Evolutionary conservation across 2,329 filamentous ascomycete genomes (phyloP).

Genomic region (Cercospora nicotianae): DNA sequence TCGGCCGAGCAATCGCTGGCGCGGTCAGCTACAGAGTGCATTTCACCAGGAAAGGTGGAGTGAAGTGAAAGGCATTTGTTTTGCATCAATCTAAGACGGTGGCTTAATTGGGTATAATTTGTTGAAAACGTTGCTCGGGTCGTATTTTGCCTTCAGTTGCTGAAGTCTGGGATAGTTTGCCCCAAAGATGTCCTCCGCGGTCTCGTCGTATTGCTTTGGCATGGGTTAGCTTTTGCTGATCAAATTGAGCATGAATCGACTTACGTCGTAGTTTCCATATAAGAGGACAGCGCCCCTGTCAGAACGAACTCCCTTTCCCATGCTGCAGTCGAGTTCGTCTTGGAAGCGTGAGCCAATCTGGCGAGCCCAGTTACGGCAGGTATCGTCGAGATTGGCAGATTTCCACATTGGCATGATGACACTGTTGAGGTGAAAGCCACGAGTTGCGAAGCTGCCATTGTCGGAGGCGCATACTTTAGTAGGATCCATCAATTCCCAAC

Average conservation of each 20-base stretch:
- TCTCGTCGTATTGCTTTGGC: neutral
- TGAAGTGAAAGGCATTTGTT: neutral
- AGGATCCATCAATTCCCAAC: neutral
- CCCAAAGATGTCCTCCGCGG: neutral
- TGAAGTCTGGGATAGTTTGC: neutral
- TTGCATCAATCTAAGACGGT: neutral
- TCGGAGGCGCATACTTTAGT: neutral
- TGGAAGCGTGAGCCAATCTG: neutral
- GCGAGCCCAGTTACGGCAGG: neutral
- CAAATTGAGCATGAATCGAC: neutral
- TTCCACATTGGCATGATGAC: constrained; percentile 1
- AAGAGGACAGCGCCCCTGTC: neutral
- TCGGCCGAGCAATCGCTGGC: neutral
- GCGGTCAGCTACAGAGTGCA: neutral
- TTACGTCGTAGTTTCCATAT: constrained; percentile 3
- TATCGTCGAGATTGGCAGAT: neutral
- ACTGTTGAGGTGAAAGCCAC: neutral
- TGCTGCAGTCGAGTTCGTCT: neutral
- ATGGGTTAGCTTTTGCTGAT: neutral
- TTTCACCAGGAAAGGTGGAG: neutral
- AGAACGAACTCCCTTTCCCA: neutral
- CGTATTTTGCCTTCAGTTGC: constrained; percentile 3
- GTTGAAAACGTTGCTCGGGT: neutral
- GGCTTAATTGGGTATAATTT: neutral
- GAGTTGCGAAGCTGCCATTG: neutral